A percentile compares a stretch with the other conserved stretches of the same genome.
phyloP scores from a whole-genome alignment of 441 rosid genomes.

The Syzygium syzygioides region DNA sequence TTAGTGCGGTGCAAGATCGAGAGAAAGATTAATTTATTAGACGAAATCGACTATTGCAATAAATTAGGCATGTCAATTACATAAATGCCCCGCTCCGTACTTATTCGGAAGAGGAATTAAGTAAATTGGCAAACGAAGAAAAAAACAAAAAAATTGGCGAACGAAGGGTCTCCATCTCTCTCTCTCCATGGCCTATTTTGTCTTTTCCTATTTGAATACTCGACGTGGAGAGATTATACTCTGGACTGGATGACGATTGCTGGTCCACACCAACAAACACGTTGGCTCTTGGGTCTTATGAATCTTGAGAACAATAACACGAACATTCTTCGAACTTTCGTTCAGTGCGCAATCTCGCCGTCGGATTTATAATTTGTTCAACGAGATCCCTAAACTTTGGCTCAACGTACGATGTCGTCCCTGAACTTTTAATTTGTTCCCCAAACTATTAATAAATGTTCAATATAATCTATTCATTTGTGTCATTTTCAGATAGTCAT shows the following conservation, averaged over 20 bases:
- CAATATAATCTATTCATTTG: neutral
- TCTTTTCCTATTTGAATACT: neutral
- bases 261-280: neutral
- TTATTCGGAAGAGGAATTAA: neutral
- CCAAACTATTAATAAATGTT: accelerated
- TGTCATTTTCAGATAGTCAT: no score
- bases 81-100: neutral
- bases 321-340: neutral
- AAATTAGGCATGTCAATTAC: neutral
- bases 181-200: neutral
- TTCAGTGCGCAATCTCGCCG: accelerated
- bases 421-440: accelerated
- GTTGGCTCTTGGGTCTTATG: neutral
- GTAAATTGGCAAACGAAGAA: neutral
- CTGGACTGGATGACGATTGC: neutral
- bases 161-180: neutral
- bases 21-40: neutral
- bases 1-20: neutral
- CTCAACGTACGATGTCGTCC: accelerated
- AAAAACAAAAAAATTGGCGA: neutral
- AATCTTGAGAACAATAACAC: no score
- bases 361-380: accelerated
- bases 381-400: accelerated
- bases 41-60: neutral
- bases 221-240: neutral